phyloP scores from a whole-genome alignment of 805 yeast genomes.

The Yamadazyma ubonensis region DNA sequence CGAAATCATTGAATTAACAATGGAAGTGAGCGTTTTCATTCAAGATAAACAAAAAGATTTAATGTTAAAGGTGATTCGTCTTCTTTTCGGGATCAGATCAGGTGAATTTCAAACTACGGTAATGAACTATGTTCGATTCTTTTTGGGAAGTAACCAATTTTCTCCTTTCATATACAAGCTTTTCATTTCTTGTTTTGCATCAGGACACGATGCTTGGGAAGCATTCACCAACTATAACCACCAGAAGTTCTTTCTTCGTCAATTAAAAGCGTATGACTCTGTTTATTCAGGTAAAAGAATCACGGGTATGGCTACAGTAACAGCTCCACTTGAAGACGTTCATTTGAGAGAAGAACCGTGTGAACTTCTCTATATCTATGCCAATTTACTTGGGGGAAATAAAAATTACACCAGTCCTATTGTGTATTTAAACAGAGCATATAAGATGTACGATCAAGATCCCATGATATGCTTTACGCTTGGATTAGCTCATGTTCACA shows the following conservation, averaged over 20 bases:
- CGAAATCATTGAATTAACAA: conserved; percentile 66
- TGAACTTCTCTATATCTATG: conserved; percentile 74
- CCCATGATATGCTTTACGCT: conserved; percentile 74
- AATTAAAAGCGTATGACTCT: conserved; percentile 85
- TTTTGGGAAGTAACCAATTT: conserved; percentile 72
- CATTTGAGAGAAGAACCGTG: conserved; percentile 49
- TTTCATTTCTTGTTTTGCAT: conserved; percentile 63
- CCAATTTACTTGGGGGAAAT: conserved; percentile 75
- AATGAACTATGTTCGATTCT: conserved; percentile 57
- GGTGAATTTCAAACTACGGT: conserved; percentile 53
- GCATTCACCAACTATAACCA: conserved; percentile 74
- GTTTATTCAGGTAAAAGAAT: conserved; percentile 51
- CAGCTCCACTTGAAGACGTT: conserved; percentile 48
- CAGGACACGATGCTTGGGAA: conserved; percentile 59
- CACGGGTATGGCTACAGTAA: conserved; percentile 76
- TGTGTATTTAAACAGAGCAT: conserved; percentile 72
- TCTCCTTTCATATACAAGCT: conserved; percentile 64
- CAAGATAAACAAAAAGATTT: conserved; percentile 61
- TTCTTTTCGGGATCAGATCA: conserved; percentile 52
- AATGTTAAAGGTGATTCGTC: conserved; percentile 60
- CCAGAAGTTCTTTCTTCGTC: conserved; percentile 87
- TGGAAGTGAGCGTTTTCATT: conserved; percentile 73
- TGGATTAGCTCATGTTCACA: conserved; percentile 80
- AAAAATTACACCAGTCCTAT: conserved; percentile 81
- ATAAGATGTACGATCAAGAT: conserved; percentile 64